Percentiles rank a stretch among this genome's conserved stretches.
Conservation (phyloP, 805 yeast species). For the Lipomyces sp. region DNA sequence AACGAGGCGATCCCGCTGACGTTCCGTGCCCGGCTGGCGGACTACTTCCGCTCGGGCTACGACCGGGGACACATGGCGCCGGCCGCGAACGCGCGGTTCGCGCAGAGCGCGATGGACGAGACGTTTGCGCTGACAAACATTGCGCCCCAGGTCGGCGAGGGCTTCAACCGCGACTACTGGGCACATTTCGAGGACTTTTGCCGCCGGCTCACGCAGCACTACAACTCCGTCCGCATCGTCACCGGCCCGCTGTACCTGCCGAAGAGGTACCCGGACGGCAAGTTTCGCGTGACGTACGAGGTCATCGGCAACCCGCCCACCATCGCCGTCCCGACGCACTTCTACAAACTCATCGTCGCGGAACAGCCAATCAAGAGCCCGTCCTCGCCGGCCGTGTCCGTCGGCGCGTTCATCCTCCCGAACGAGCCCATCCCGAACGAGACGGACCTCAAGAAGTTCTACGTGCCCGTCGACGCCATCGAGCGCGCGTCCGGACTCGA, state of each 20-base stretch:
- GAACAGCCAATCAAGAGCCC: slow-evolving; percentile 52
- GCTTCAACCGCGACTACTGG: slow-evolving; percentile 97
- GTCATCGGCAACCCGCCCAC: slow-evolving; percentile 95
- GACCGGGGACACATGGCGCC: slow-evolving; percentile 91
- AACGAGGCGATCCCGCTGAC: slow-evolving; percentile 74
- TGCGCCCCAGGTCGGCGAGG: slow-evolving; percentile 96
- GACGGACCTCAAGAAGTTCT: slow-evolving; percentile 67
- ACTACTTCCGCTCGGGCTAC: slow-evolving; percentile 91
- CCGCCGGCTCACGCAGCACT: slow-evolving; percentile 68
- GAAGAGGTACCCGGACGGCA: slow-evolving; percentile 73
- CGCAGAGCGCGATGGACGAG: slow-evolving; percentile 90
- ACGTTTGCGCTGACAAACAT: slow-evolving; percentile 87
- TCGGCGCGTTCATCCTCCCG: slow-evolving; percentile 92
- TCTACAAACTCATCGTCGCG: slow-evolving; percentile 85
- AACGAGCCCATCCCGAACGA: slow-evolving; percentile 73
- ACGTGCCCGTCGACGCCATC: slow-evolving; percentile 85
- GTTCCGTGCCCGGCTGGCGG: slow-evolving; percentile 74
- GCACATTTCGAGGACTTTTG: slow-evolving; percentile 91
- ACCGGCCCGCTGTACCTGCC: slow-evolving; percentile 95
- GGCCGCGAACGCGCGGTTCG: slow-evolving; percentile 93
- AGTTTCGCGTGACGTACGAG: slow-evolving; percentile 80
- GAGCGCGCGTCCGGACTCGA: slow-evolving; percentile 84
- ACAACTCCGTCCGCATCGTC: slow-evolving; percentile 74
- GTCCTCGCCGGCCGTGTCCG: slow-evolving; percentile 46
- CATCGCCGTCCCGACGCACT: slow-evolving; percentile 96